These are phyloP conservation scores for Aspergillus sp. DNA, from an alignment of 2,329 filamentous ascomycete species.

Conservation along the genomic window DNA sequence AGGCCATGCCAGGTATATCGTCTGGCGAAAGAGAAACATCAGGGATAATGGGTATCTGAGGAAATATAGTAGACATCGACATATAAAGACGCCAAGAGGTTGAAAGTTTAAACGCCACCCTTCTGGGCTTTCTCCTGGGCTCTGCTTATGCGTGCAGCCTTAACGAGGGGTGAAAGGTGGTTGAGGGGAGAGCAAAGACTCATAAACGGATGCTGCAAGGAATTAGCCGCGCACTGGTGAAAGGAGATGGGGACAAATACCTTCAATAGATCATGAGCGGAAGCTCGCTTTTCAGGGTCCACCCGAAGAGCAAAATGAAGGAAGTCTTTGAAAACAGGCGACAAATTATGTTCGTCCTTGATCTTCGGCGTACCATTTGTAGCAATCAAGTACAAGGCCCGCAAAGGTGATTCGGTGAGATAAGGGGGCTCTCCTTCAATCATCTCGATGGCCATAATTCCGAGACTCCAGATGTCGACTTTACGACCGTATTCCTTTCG, in stretches of 20 bases:
- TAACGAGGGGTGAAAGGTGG: conserved; percentile 82
- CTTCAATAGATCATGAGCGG: conserved; percentile 86
- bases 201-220: conserved; percentile 73
- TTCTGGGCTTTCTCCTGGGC: conserved; percentile 81
- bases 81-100: conserved; percentile 25
- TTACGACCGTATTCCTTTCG: conserved; percentile 97
- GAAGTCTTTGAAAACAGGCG: conserved; percentile 84
- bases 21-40: conserved; percentile 22
- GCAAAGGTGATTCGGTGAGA: conserved; percentile 87
- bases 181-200: conserved; percentile 69
- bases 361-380: conserved; percentile 94
- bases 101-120: conserved; percentile 38
- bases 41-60: conserved; percentile 28
- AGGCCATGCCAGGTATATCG: conserved; percentile 20
- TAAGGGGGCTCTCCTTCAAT: conserved; percentile 98
- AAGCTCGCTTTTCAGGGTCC: conserved; percentile 93
- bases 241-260: conserved; percentile 56
- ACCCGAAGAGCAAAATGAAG: conserved; percentile 91
- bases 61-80: conserved; percentile 31
- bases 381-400: conserved; percentile 92
- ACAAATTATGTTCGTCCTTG: conserved; percentile 85
- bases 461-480: conserved; percentile 97
- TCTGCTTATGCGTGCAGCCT: conserved; percentile 79
- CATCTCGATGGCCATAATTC: conserved; percentile 99
- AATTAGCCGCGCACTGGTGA: conserved; percentile 17